phyloP scores from a whole-genome alignment of 192 early-diverging fungal genomes.

The Mortierella alpina region DNA sequence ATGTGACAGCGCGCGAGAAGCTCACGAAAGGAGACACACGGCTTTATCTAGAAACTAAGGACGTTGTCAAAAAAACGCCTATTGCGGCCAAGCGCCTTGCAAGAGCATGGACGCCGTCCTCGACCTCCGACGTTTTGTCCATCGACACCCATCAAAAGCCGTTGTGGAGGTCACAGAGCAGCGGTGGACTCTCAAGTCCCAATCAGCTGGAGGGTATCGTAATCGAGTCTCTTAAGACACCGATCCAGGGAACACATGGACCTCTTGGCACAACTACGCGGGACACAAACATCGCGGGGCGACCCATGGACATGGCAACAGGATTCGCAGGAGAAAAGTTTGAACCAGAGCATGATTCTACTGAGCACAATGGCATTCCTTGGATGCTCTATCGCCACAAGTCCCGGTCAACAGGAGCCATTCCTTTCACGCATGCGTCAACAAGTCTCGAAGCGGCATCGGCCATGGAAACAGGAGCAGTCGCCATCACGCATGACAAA shows the following conservation, averaged over 20 bases:
- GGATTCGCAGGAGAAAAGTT: not conserved
- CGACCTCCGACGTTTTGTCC: not conserved
- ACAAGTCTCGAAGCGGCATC: not conserved
- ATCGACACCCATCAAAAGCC: conserved; percentile 1
- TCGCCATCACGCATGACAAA: not conserved
- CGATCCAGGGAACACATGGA: not conserved
- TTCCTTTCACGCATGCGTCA: not conserved
- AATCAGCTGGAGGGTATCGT: conserved; percentile 34
- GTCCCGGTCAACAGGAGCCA: conserved; percentile 18
- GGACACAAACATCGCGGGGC: not conserved
- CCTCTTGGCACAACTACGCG: not conserved
- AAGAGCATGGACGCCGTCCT: too few species aligned
- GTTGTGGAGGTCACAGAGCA: conserved; percentile 6
- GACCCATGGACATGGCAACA: not conserved
- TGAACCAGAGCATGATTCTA: conserved; percentile 17
- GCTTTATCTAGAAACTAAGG: too few species aligned
- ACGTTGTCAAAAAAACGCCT: too few species aligned
- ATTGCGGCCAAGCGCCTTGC: too few species aligned
- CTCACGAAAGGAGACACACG: not conserved
- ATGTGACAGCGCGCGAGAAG: not conserved
- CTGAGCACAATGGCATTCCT: conserved; percentile 5
- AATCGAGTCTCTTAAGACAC: conserved; percentile 32
- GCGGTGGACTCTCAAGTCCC: conserved; percentile 6
- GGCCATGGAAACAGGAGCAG: not conserved
- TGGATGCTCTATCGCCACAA: conserved; percentile 34